Evolutionary conservation across 129 eudicot genomes (phyloP), one percentile per base, ranked within the genome.

Genomic region (Heracleum sosnowskyi): DNA sequence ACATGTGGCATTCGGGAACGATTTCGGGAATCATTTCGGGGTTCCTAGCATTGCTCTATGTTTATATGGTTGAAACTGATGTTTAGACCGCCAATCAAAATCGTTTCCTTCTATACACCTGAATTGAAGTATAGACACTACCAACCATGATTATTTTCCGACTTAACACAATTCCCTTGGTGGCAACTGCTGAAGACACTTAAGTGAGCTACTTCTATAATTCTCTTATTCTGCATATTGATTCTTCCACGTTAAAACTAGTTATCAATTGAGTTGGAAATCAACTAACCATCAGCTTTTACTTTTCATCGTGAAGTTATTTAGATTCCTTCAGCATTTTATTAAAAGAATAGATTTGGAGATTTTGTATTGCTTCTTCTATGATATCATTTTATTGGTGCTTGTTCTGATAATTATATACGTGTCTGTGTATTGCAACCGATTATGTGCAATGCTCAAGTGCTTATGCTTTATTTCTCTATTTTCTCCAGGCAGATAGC

Each of bases 401-500:
- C 7, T 60, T 9, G 34, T 60, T 60, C 1, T 26, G 31, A 26
- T 26, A n/a, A 6, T 53, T 60, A 55, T 7, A 26, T 60, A 11
- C 11, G 11, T 24, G 29, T 55, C 26, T 20, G 62, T 60, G 33
- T 26, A 26, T 60, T 60, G 39, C 72, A 66, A 33, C 37, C 69
- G 11, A 17, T 2, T 16, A 22, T 73, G 45, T 62, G 45, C 68
- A 78, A 26, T 40, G 42, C 34, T 66, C 2, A 3, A 63, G 13
- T 42, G 36, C 45, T 39, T 28, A 64, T 22, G 37, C 75, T 40
- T 64, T 40, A 4, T 12, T 16, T 64, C 31, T 35, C 53, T 11
- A 34, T 46, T 46, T 81, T 78, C 89, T 86, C 20, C 85, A 94
- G 98, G 96, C 92, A 16, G 98, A 94, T 82, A 82, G 86, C 36